phyloP scores from a whole-genome alignment of 345 rosid genomes.

The Aquilaria sinensis region DNA sequence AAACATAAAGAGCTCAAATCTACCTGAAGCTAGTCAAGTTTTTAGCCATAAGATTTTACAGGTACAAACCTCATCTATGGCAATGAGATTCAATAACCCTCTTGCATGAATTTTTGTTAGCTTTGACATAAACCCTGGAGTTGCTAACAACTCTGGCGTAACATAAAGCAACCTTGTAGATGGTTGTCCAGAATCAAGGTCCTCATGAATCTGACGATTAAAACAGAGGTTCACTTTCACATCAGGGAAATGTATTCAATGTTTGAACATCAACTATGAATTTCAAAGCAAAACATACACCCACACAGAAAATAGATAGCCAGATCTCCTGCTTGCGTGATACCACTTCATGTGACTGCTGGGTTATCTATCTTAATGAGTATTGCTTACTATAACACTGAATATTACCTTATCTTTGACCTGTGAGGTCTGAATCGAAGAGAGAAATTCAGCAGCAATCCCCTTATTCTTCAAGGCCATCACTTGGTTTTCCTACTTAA shows the following conservation, averaged over 20 bases:
- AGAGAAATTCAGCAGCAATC: slow-evolving; percentile 85
- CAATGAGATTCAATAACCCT: slow-evolving; percentile 87
- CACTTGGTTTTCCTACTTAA: slow-evolving; percentile 82
- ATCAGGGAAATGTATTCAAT: no score
- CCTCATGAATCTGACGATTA: slow-evolving; percentile 68
- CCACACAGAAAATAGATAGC: no score
- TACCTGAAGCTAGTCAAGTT: slow-evolving; percentile 8
- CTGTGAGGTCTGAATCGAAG: slow-evolving; percentile 63
- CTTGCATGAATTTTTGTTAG: slow-evolving; percentile 64
- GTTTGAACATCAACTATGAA: no score
- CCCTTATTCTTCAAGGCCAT: slow-evolving; percentile 84
- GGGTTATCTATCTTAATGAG: no score
- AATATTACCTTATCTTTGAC: slow-evolving; percentile 47
- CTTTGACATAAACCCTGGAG: slow-evolving; percentile 79
- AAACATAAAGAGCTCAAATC: slow-evolving; percentile 4
- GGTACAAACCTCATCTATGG: slow-evolving; percentile 77
- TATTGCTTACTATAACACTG: background rate
- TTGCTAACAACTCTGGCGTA: slow-evolving; percentile 88
- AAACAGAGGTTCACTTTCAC: background rate
- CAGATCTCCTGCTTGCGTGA: no score
- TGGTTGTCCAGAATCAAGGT: slow-evolving; percentile 87
- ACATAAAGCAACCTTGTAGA: slow-evolving; percentile 77
- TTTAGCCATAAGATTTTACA: background rate
- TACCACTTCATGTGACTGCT: no score
- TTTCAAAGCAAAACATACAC: no score